Evolutionary conservation across 176 grass and related monocot genomes (phyloP).

Genomic region (Pontederia paniculata): DNA sequence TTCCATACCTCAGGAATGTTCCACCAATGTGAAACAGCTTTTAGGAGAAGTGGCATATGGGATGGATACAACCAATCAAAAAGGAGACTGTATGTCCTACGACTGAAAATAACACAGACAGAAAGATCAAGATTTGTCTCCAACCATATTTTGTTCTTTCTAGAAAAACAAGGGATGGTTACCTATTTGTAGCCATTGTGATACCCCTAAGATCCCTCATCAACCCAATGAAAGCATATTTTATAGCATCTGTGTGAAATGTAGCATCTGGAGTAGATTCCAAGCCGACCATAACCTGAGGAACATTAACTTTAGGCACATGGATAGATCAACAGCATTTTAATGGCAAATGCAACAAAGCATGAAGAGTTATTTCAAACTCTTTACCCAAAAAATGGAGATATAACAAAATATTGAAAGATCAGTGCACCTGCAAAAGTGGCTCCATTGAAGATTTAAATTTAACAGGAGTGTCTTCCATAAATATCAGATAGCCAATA

Average conservation of each 20-base stretch:
- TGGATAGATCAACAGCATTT: too few species aligned
- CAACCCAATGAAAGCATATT: conserved; percentile 85
- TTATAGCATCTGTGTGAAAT: conserved; percentile 67
- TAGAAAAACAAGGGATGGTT: conserved; percentile 14
- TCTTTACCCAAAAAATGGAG: conserved; percentile 2
- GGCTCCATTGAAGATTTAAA: conserved; percentile 96
- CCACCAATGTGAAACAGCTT: conserved; percentile 69
- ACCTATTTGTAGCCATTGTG: conserved; percentile 96
- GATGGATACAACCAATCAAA: conserved; percentile 97
- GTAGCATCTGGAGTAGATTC: conserved; percentile 73
- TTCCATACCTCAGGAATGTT: conserved; percentile 68
- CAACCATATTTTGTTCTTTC: background rate
- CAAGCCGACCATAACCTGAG: conserved; percentile 62
- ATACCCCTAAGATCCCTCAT: conserved; percentile 96
- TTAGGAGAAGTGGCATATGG: conserved; percentile 78
- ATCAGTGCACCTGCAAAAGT: conserved; percentile 59
- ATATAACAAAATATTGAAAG: background rate
- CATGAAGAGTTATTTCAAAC: conserved; percentile 18
- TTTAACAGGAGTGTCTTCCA: conserved; percentile 90
- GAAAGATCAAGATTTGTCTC: background rate
- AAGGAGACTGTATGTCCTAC: conserved; percentile 78
- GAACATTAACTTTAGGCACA: conserved; percentile 1
- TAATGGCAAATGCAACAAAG: conserved; percentile 1
- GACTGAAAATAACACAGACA: conserved; percentile 42
- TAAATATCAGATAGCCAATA: conserved; percentile 88